Evolutionary conservation across 805 yeast species (phyloP).

Genomic region (Vanderwaltozyma tropicalis): DNA sequence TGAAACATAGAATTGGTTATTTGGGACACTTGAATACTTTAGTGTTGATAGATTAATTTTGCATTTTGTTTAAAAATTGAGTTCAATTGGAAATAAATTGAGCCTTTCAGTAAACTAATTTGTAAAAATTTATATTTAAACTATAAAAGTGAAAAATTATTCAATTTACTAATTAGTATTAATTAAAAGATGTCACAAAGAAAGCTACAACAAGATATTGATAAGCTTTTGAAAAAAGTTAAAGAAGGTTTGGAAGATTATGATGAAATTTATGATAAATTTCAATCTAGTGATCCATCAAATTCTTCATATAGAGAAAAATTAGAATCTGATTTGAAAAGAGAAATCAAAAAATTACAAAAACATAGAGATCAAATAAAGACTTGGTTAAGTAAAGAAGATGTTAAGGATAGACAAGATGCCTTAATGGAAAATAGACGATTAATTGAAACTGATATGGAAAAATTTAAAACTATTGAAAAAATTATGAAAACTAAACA

Average conservation of each 20-base stretch:
- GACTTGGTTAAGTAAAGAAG: slow-evolving; percentile 86
- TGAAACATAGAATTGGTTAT: too few relatives aligned
- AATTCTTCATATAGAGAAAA: slow-evolving; percentile 87
- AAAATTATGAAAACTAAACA: slow-evolving; percentile 90
- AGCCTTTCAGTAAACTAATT: too few relatives aligned
- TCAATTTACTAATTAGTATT: background rate
- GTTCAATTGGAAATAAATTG: too few relatives aligned
- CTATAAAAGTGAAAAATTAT: too few relatives aligned
- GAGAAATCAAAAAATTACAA: slow-evolving; percentile 90
- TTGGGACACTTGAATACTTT: too few relatives aligned
- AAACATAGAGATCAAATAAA: slow-evolving; percentile 91
- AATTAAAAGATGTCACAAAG: slow-evolving; percentile 33
- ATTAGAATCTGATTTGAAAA: slow-evolving; percentile 81
- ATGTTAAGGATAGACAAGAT: slow-evolving; percentile 80
- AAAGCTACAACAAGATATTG: slow-evolving; percentile 62
- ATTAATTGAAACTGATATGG: slow-evolving; percentile 75
- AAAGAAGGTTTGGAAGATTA: slow-evolving; percentile 83
- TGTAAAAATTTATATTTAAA: too few relatives aligned
- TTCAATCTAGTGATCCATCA: slow-evolving; percentile 53
- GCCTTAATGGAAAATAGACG: slow-evolving; percentile 63
- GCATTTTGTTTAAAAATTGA: too few relatives aligned
- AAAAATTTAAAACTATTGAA: slow-evolving; percentile 88
- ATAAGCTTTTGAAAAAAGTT: slow-evolving; percentile 84
- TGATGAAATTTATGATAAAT: slow-evolving; percentile 77
- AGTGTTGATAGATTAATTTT: too few relatives aligned